These are phyloP conservation scores for Microsporum ferrugineum DNA, from an alignment of 2,329 filamentous ascomycete genomes.

Conservation along the genomic window DNA sequence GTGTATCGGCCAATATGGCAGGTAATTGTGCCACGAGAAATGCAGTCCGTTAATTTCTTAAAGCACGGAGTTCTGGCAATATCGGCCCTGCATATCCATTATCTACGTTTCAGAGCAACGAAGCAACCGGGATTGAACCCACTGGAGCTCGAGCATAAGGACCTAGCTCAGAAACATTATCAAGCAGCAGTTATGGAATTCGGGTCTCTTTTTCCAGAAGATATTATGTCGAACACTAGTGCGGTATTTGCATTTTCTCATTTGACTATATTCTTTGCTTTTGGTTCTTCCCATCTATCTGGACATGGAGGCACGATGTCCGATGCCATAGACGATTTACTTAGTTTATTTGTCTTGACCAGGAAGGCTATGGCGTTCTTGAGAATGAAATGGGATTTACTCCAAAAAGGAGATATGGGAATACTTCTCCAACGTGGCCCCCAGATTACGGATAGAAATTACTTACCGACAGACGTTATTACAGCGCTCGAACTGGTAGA, in stretches of 20 bases:
- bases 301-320: not conserved
- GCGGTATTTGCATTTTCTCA: slow-evolving; percentile 14
- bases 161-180: slow-evolving; percentile 11
- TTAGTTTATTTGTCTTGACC: slow-evolving; percentile 10
- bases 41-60: slow-evolving; percentile 15
- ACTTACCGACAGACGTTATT: slow-evolving; percentile 8
- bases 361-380: slow-evolving; percentile 11
- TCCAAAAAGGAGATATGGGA: slow-evolving; percentile 8
- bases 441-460: slow-evolving; percentile 10
- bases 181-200: slow-evolving; percentile 9
- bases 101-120: slow-evolving; percentile 5
- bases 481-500: slow-evolving; percentile 12
- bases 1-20: slow-evolving; percentile 13
- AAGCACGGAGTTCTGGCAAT: slow-evolving; percentile 20
- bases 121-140: not conserved
- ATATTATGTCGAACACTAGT: slow-evolving; percentile 7
- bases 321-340: slow-evolving; percentile 11
- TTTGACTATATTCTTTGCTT: slow-evolving; percentile 13
- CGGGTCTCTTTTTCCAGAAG: slow-evolving; percentile 1
- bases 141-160: slow-evolving; percentile 5
- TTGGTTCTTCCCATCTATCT: slow-evolving; percentile 11
- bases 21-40: slow-evolving; percentile 11
- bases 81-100: slow-evolving; percentile 18
- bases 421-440: slow-evolving; percentile 13
- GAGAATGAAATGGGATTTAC: slow-evolving; percentile 6